These are phyloP conservation scores for Chlamydomonas sp. DNA, from an alignment of 139 green algal genomes.

Conservation along the genomic window DNA sequence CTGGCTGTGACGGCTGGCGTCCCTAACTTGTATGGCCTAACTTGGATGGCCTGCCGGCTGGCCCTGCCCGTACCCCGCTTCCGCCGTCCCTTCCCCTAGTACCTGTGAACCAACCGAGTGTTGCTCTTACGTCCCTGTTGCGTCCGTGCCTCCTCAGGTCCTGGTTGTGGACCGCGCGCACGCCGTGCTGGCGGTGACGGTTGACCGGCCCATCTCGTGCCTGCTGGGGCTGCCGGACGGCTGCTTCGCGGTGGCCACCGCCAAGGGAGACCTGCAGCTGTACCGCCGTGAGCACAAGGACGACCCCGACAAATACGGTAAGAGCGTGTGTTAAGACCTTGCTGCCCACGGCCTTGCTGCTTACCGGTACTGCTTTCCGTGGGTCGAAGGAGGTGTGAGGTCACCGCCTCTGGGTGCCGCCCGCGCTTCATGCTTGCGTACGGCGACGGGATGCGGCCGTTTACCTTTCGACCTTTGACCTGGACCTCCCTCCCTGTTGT, in stretches of 20 bases:
- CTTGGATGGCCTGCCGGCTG: too few relatives aligned
- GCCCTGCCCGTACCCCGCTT: too few relatives aligned
- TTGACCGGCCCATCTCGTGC: constrained; percentile 5
- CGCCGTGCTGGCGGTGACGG: neutral
- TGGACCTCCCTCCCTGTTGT: neutral
- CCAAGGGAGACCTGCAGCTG: constrained; percentile 26
- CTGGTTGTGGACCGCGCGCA: constrained; percentile 10
- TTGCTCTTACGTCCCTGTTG: too few relatives aligned
- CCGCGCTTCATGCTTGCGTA: too few relatives aligned
- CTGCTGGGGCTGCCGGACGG: constrained; percentile 27
- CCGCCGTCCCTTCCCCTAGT: too few relatives aligned
- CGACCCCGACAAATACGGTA: neutral
- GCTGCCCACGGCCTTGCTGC: too few relatives aligned
- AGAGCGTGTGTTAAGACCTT: neutral
- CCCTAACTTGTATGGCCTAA: too few relatives aligned
- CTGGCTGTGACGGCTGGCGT: too few relatives aligned
- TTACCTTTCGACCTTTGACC: neutral
- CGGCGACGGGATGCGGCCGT: too few relatives aligned
- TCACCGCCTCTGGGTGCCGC: too few relatives aligned
- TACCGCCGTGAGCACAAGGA: neutral
- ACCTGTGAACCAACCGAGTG: neutral
- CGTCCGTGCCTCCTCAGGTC: neutral
- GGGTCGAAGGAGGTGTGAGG: too few relatives aligned
- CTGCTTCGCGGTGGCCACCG: constrained; percentile 7
- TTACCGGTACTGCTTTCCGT: too few relatives aligned